Percentiles rank a stretch among this genome's conserved stretches.
Conservation (phyloP, 495 filamentous ascomycete species). For the Cenococcum geophilum region DNA sequence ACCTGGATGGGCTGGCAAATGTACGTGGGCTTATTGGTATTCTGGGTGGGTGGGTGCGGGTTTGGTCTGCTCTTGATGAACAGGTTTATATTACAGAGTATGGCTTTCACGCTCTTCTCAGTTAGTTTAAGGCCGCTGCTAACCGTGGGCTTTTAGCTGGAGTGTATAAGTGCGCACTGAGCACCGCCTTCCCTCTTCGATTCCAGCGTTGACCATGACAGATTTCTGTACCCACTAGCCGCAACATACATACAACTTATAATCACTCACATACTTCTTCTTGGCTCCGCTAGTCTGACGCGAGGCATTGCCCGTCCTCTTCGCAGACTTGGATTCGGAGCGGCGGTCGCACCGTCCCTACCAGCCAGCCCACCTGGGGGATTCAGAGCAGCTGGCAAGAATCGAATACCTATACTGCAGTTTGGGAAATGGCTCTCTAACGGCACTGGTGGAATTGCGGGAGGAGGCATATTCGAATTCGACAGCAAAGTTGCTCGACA, state of each 20-base stretch:
- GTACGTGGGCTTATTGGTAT: conserved; percentile 45
- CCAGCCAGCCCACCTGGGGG: conserved; percentile 26
- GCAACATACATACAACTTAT: conserved; percentile 46
- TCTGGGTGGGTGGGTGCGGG: conserved; percentile 41
- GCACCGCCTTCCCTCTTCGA: background rate
- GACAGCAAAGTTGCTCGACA: conserved; percentile 39
- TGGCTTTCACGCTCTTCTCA: conserved; percentile 10
- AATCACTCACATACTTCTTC: conserved; percentile 44
- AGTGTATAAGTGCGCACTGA: conserved; percentile 42
- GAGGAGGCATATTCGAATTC: conserved; percentile 48
- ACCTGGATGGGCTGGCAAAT: conserved; percentile 47
- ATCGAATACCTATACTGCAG: conserved; percentile 18
- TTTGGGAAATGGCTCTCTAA: conserved; percentile 28
- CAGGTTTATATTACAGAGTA: conserved; percentile 45
- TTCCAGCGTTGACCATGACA: conserved; percentile 12
- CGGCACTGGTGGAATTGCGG: conserved; percentile 47
- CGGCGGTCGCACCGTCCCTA: conserved; percentile 39
- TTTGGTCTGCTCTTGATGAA: conserved; percentile 47
- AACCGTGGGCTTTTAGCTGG: conserved; percentile 35
- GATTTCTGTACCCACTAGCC: conserved; percentile 48
- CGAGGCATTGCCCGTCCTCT: conserved; percentile 37
- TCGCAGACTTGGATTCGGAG: conserved; percentile 36
- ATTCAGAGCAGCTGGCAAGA: conserved; percentile 18
- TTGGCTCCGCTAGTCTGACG: conserved; percentile 39
- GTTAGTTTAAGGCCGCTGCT: background rate